A percentile compares a stretch with the other conserved stretches of the same genome.
These are phyloP conservation scores for Aspergillus quadricinctus DNA, from an alignment of 2,329 filamentous ascomycete species.

Conservation along the genomic window DNA sequence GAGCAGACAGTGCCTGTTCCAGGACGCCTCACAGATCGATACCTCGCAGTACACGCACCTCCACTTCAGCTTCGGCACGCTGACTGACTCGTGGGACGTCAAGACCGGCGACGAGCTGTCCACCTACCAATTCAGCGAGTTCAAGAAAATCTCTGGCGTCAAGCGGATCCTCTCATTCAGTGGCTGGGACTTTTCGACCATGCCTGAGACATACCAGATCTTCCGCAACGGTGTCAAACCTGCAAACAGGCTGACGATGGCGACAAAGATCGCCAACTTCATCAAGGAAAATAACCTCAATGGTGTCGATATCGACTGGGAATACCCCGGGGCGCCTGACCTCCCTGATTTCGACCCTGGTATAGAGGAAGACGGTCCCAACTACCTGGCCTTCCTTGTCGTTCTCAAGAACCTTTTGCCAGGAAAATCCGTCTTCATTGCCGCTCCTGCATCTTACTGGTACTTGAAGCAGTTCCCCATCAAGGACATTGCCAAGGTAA, in stretches of 20 bases:
- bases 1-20: slow-evolving; percentile 25
- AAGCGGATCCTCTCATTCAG: slow-evolving; percentile 43
- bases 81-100: slow-evolving; percentile 29
- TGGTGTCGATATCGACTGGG: slow-evolving; percentile 38
- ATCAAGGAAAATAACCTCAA: slow-evolving; percentile 39
- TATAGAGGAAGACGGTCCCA: slow-evolving; percentile 22
- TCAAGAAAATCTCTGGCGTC: slow-evolving; percentile 22
- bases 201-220: slow-evolving; percentile 31
- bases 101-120: slow-evolving; percentile 13
- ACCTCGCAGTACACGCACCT: slow-evolving; percentile 27
- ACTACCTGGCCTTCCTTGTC: slow-evolving; percentile 34
- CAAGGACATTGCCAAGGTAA: slow-evolving; percentile 17
- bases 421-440: slow-evolving; percentile 20
- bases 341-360: slow-evolving; percentile 33
- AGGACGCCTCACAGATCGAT: slow-evolving; percentile 20
- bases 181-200: slow-evolving; percentile 42
- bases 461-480: slow-evolving; percentile 30
- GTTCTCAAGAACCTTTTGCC: slow-evolving; percentile 17
- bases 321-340: slow-evolving; percentile 33
- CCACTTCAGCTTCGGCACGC: slow-evolving; percentile 37
- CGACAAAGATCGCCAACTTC: slow-evolving; percentile 36
- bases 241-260: slow-evolving; percentile 36
- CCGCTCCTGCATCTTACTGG: slow-evolving; percentile 28
- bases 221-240: slow-evolving; percentile 31
- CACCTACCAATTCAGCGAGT: slow-evolving; percentile 22